Conservation (phyloP, 2,329 filamentous ascomycete species). For the Penicillium sp. region DNA sequence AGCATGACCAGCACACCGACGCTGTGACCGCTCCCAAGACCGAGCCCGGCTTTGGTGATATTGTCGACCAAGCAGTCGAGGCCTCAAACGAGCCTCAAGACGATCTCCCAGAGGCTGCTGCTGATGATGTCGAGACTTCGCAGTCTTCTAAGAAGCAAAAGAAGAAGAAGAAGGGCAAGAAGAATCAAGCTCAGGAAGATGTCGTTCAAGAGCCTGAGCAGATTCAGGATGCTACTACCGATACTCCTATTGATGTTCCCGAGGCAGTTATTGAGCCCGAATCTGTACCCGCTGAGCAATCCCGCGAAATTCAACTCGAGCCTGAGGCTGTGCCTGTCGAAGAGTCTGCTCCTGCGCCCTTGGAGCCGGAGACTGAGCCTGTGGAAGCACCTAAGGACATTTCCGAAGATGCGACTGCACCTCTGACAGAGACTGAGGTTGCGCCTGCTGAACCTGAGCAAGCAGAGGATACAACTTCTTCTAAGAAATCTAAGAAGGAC, state of each 20-base stretch:
- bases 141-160: slow-evolving; percentile 31
- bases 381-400: background rate
- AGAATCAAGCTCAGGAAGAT: slow-evolving; percentile 15
- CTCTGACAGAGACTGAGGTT: background rate
- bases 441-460: slow-evolving; percentile 4
- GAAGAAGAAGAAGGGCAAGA: slow-evolving; percentile 42
- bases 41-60: slow-evolving; percentile 12
- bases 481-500: slow-evolving; percentile 17
- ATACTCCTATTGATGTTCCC: slow-evolving; percentile 6
- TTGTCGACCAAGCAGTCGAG: slow-evolving; percentile 23
- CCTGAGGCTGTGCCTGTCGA: slow-evolving; percentile 5
- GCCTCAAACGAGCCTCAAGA: slow-evolving; percentile 8
- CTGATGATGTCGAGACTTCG: slow-evolving; percentile 16
- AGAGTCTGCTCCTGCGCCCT: background rate
- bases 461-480: slow-evolving; percentile 2
- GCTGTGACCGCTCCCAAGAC: background rate
- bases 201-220: slow-evolving; percentile 11
- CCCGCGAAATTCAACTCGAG: background rate
- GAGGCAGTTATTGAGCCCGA: background rate
- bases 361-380: slow-evolving; percentile 2
- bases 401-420: background rate
- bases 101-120: slow-evolving; percentile 12
- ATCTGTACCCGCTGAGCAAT: background rate
- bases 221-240: background rate
- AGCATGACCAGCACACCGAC: slow-evolving; percentile 7